Conservation (phyloP, 495 filamentous ascomycete species). For the Tuber umbilicatum region DNA sequence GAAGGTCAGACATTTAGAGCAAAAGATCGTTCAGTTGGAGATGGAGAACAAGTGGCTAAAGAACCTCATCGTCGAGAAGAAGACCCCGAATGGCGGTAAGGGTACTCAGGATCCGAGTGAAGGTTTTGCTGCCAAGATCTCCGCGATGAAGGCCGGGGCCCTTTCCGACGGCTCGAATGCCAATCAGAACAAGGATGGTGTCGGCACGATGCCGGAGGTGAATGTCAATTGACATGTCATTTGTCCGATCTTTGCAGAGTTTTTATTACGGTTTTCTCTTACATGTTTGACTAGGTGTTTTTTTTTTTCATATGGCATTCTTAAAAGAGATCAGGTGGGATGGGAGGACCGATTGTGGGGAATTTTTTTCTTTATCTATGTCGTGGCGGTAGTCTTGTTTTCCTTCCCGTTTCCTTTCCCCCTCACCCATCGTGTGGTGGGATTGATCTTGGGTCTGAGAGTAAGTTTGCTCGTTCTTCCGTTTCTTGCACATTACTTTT, state of each 20-base stretch:
- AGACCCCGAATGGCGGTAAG: constrained; percentile 48
- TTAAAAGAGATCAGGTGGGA: constrained; percentile 12
- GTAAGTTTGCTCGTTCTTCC: not conserved
- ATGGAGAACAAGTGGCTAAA: constrained; percentile 97
- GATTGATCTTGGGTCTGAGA: not conserved
- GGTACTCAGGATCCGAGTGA: constrained; percentile 20
- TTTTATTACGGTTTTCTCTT: not conserved
- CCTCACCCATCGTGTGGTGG: not conserved
- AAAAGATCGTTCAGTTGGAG: constrained; percentile 75
- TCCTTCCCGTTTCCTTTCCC: constrained; percentile 3
- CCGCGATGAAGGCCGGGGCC: constrained; percentile 22
- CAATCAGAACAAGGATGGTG: constrained; percentile 13
- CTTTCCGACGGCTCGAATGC: not conserved
- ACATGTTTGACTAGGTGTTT: too few species aligned
- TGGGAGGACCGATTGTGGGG: constrained; percentile 17
- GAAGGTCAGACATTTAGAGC: constrained; percentile 69
- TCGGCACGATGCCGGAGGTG: constrained; percentile 9
- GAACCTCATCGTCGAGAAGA: constrained; percentile 88
- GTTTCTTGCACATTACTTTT: constrained; percentile 5
- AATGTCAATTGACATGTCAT: constrained; percentile 11
- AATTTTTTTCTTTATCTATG: constrained; percentile 10
- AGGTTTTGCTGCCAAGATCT: constrained; percentile 27
- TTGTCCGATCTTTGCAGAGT: constrained; percentile 11
- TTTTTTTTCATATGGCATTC: not conserved
- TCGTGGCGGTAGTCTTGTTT: not conserved